Percentiles rank a stretch among this genome's conserved stretches.
These are phyloP conservation scores for Auricularia sp. DNA, from an alignment of 768 basidiomycete genomes.

Conservation along the genomic window DNA sequence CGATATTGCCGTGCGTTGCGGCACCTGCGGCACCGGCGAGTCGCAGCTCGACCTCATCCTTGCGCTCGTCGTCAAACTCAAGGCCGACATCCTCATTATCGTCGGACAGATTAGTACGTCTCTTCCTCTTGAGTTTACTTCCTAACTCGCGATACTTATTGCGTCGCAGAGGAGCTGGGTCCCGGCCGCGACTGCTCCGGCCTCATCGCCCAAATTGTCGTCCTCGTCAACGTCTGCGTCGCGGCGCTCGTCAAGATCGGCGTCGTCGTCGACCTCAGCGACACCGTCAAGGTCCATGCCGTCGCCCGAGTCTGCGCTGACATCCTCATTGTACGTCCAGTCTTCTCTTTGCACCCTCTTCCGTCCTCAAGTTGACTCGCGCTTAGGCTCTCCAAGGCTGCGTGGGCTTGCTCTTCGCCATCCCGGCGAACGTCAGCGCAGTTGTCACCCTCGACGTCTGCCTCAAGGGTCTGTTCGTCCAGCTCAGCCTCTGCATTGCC, in stretches of 20 bases:
- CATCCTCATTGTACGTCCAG: not conserved
- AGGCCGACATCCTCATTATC: not conserved
- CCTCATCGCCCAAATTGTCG: not conserved
- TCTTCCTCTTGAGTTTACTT: not conserved
- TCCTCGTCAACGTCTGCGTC: conserved; percentile 1
- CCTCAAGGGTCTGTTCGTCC: not conserved
- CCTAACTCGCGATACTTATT: not conserved
- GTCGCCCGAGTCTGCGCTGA: not conserved
- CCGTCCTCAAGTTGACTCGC: not conserved
- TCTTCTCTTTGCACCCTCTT: not conserved
- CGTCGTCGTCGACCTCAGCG: not conserved
- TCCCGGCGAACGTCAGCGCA: not conserved
- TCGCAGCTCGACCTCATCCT: not conserved
- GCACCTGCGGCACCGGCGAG: not conserved
- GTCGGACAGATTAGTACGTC: not conserved
- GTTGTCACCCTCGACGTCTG: not conserved
- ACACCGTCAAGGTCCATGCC: not conserved
- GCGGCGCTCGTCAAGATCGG: not conserved
- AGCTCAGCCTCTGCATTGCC: not conserved
- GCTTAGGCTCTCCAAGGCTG: not conserved
- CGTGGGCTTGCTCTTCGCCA: not conserved
- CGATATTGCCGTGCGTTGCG: not conserved
- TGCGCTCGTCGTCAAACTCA: not conserved
- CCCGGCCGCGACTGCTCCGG: not conserved
- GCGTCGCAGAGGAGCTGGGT: not conserved